Evolutionary conservation across 2,329 filamentous ascomycete genomes (phyloP), one percentile per base, ranked within the genome.

Genomic region (Colletotrichum lini): DNA sequence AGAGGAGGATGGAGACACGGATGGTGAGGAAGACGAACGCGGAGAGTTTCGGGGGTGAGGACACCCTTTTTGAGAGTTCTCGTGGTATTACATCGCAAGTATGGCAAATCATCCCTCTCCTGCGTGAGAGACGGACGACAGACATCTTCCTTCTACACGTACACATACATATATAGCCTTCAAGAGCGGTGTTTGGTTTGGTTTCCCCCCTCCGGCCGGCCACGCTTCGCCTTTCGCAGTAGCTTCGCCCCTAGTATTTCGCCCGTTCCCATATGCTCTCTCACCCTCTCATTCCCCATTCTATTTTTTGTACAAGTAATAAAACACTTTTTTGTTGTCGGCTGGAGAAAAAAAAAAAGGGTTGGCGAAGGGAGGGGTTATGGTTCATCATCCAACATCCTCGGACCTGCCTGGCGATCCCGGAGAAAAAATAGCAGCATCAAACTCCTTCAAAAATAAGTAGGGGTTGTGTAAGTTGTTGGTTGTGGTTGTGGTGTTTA

Each of bases 401-500:
- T 65, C 70, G 23, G 50, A 42, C 67, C 63, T 53, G 58, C 65
- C 69, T 58, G 58, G 58, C 49, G 18, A 38, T 70, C 23, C 38
- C 60, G 53, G 52, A 65, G 58, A 58, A 60, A 45, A 53, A 38
- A 35, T 5, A 35, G 30, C 30, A 35, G 30, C 45, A 18, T 35
- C 42, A 15, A 1, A 10, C 23, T 21, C 45, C 59, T 35, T 12
- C 18, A 26, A 59, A 35, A 35, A 21, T 6, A 40, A 18, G 23
- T 9, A 23, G 21, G 63, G 40, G 38, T 44, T 44, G 12, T 54
- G 9, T 23, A 30, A 15, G 52, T 35, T 1, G 49, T 23, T 35
- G 1, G 49, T 23, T 15, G 40, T 56, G 30, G 13, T 49, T 8
- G 45, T 42, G 44, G 30, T 58, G 1, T 47, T 84, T 83, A 90